phyloP scores from a whole-genome alignment of 805 yeast species.

The Lachancea meyersii region DNA sequence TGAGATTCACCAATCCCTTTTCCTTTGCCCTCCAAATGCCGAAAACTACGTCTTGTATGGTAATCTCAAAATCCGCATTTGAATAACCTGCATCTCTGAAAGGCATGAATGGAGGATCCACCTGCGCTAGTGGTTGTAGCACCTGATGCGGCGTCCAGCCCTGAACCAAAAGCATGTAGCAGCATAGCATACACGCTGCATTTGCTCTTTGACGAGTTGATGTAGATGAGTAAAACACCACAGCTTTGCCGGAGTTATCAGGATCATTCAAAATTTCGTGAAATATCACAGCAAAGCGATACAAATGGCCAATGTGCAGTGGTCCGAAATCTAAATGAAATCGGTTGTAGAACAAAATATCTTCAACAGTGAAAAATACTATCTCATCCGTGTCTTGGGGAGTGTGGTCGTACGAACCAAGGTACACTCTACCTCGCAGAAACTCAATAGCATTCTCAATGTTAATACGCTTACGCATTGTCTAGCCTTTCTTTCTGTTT shows the following conservation, averaged over 20 bases:
- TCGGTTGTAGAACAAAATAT: conserved; percentile 85
- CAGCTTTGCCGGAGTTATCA: conserved; percentile 76
- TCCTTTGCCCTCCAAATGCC: conserved; percentile 98
- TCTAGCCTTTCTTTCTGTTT: not conserved
- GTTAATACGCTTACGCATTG: conserved; percentile 30
- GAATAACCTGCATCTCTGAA: conserved; percentile 98
- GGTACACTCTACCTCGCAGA: conserved; percentile 60
- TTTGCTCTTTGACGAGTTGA: conserved; percentile 80
- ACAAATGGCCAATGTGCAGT: conserved; percentile 83
- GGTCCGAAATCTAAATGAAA: conserved; percentile 98
- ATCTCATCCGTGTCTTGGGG: conserved; percentile 72
- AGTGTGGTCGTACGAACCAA: conserved; percentile 77
- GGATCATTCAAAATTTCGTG: conserved; percentile 88
- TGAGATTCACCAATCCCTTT: conserved; percentile 78
- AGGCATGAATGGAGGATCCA: conserved; percentile 88
- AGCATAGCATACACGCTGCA: conserved; percentile 88
- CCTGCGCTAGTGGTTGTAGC: conserved; percentile 86
- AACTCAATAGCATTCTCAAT: conserved; percentile 35
- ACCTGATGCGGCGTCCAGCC: conserved; percentile 99
- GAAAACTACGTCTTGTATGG: conserved; percentile 91
- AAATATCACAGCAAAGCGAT: conserved; percentile 89
- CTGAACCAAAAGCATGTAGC: conserved; percentile 92
- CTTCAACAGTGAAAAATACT: conserved; percentile 88
- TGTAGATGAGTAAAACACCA: conserved; percentile 82
- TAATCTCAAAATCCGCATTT: conserved; percentile 85